Base-by-base conservation (phyloP, 2,329 filamentous ascomycete species). In the Nannizzia gypsea region DNA sequence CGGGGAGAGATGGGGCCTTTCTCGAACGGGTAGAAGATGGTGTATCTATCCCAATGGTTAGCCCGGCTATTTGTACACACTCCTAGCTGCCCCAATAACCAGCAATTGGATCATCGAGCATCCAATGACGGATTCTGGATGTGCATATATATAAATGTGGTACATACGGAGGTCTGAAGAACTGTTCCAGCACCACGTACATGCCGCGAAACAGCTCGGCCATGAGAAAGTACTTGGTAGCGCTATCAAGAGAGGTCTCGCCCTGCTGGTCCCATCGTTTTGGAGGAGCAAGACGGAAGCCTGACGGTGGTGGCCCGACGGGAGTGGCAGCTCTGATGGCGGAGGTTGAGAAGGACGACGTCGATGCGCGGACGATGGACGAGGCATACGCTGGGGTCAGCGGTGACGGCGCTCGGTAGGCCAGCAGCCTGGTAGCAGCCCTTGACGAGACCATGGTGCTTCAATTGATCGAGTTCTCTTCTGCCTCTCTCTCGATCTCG, bases 11-110 rank as follows among this genome's bases (percentile, higher is more conserved):
- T 96, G 63, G 93, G 93, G 55, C 93, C 93, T 82, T 99, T 99
- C 75, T 99, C 93, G 76, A 96, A 99, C 48, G 93, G 93, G 73
- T 99, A 99, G 80, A 85, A 96, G 72, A 99, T 99, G 57, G 93
- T 99, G 77, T 97, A 96, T 69, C 91, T 96, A 69, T 28, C 38
- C 42, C 36, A 34, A 13, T 17, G 24, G 24, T 52, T 24, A 52
- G 48, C 48, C 28, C n/a, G 36, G 38, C 34, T 20, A 34, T 3
- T 42, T 38, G 24, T 11, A 17, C 17, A 6, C 15, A 22, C 22
- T 20, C 17, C 17, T 9, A 38, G 13, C n/a, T n/a, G 8, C 13
- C 22, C 2, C 11, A 1, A 13, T 8, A 55, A 13, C 52, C 15
- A 55, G 22, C 26, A 34, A 22, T 31, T 34, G 1, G n/a, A 36